Conservation (phyloP, 83 land plant genomes). For the Diphasiastrum complanatum region DNA sequence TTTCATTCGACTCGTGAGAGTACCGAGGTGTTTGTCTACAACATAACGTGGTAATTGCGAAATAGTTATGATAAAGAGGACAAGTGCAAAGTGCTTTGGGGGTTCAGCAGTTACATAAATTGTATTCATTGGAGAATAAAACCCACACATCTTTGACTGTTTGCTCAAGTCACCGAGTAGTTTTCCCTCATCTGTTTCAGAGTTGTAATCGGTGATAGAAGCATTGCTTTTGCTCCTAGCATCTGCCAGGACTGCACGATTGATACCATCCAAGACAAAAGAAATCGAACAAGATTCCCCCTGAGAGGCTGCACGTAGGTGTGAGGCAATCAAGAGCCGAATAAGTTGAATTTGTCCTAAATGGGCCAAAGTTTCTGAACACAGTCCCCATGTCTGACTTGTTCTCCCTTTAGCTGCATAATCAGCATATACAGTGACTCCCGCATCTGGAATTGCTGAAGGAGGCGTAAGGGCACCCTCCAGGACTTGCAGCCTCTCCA, state of each 20-base stretch:
- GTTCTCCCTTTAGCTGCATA: too few relatives aligned
- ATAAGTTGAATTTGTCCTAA: conserved; percentile 46
- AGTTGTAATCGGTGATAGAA: not conserved
- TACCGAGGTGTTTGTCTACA: conserved; percentile 44
- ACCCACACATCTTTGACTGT: conserved; percentile 34
- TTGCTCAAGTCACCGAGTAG: conserved; percentile 26
- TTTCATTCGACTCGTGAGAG: conserved; percentile 39
- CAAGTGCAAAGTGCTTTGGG: conserved; percentile 29
- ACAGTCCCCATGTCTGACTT: conserved; percentile 36
- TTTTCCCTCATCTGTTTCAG: conserved; percentile 7
- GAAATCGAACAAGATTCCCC: conserved; percentile 22
- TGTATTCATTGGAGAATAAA: conserved; percentile 31
- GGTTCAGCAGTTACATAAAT: conserved; percentile 31
- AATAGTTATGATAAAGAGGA: conserved; percentile 39
- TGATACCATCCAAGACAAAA: conserved; percentile 25
- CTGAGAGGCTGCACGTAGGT: conserved; percentile 37
- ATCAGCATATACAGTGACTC: conserved; percentile 30
- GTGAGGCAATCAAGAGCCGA: conserved; percentile 38
- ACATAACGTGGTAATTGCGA: conserved; percentile 44
- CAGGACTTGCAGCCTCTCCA: conserved; percentile 22
- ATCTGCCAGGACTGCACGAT: conserved; percentile 20
- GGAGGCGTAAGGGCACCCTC: conserved; percentile 23
- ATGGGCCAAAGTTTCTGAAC: conserved; percentile 35
- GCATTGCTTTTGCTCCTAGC: conserved; percentile 5
- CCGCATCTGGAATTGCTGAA: conserved; percentile 33